Percentiles rank a stretch among this genome's conserved stretches.
These are phyloP conservation scores for Hypholoma sublateritium DNA, from an alignment of 768 basidiomycete species.

Conservation along the genomic window DNA sequence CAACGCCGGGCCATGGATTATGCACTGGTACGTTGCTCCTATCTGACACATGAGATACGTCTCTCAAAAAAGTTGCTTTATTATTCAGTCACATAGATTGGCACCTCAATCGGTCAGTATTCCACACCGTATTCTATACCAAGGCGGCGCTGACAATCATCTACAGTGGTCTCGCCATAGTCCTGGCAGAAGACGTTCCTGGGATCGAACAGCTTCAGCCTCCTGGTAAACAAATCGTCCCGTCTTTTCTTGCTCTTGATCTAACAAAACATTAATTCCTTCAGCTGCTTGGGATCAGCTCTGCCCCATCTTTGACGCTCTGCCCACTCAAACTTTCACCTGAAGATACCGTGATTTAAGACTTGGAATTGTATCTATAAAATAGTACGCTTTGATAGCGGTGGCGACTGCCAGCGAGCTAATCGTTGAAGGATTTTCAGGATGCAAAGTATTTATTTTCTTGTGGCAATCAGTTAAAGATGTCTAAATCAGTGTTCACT, in stretches of 20 bases:
- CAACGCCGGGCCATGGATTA: slow-evolving; percentile 65
- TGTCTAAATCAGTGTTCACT: too few species aligned
- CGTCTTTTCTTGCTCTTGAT: not conserved
- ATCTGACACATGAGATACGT: too few species aligned
- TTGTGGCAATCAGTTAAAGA: too few species aligned
- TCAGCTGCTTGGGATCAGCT: not conserved
- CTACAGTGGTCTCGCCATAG: slow-evolving; percentile 31
- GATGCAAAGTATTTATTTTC: too few species aligned
- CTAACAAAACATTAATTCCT: not conserved
- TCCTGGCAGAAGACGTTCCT: slow-evolving; percentile 32
- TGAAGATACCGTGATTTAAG: too few species aligned
- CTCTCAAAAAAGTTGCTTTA: not conserved
- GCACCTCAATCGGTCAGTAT: slow-evolving; percentile 36
- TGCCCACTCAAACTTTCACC: not conserved
- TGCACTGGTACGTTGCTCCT: slow-evolving; percentile 37
- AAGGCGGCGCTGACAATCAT: not conserved
- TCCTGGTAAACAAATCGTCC: slow-evolving; percentile 9
- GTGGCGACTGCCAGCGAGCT: too few species aligned
- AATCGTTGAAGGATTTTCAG: too few species aligned
- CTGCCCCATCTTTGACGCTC: not conserved
- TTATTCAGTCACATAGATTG: slow-evolving; percentile 39
- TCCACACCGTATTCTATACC: not conserved
- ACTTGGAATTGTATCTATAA: too few species aligned
- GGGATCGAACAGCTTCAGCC: slow-evolving; percentile 10
- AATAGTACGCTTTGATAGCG: too few species aligned